Percentiles rank a stretch among this genome's conserved stretches.
These are phyloP conservation scores for Apiospora pterosperma DNA, from an alignment of 2,329 filamentous ascomycete species.

Conservation along the genomic window DNA sequence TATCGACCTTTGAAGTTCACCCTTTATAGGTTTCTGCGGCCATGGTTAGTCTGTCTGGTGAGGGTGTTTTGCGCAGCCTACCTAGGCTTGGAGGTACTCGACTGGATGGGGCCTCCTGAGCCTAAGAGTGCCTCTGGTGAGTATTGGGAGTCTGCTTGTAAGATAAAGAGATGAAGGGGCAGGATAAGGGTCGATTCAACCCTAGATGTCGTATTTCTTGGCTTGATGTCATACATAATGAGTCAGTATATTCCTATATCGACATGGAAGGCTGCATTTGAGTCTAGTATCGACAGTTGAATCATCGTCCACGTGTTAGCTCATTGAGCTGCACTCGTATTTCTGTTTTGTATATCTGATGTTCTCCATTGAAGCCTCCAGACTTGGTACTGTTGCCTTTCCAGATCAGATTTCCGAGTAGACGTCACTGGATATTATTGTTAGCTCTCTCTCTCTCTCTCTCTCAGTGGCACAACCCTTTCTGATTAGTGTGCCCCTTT, in stretches of 20 bases:
- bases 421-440: constrained; percentile 18
- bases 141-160: neutral
- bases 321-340: neutral
- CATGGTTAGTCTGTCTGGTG: neutral
- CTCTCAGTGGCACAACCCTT: neutral
- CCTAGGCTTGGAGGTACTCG: neutral
- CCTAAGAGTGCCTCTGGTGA: neutral
- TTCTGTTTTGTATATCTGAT: neutral
- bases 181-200: neutral
- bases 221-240: too few species aligned
- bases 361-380: neutral
- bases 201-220: neutral
- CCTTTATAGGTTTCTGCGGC: neutral
- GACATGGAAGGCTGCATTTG: neutral
- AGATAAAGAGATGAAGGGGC: too few species aligned
- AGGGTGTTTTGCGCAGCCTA: neutral
- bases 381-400: neutral
- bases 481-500: too few species aligned
- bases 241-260: neutral
- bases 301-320: neutral
- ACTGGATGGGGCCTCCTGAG: neutral
- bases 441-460: neutral
- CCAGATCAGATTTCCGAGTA: constrained; percentile 19
- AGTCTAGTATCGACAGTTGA: neutral
- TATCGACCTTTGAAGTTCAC: neutral